Percentiles rank a stretch among this genome's conserved stretches.
phyloP scores from a whole-genome alignment of 2,329 filamentous ascomycete genomes.

The Diaporthe citri region DNA sequence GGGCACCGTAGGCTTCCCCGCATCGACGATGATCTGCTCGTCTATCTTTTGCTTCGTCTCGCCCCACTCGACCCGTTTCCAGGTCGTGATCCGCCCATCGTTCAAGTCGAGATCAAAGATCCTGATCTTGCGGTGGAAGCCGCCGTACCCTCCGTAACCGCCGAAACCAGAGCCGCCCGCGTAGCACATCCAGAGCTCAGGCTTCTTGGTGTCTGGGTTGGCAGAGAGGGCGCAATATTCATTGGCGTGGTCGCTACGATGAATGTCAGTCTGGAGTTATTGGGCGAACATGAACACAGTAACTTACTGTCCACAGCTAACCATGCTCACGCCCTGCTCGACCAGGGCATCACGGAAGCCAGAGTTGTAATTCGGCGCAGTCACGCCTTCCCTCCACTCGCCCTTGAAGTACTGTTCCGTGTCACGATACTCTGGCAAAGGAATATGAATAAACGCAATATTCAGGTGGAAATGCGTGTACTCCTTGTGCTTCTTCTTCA shows the following conservation, averaged over 20 bases:
- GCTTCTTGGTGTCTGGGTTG: conserved; percentile 64
- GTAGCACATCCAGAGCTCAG: conserved; percentile 97
- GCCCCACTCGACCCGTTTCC: conserved; percentile 86
- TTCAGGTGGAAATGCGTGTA: conserved; percentile 96
- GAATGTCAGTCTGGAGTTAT: conserved; percentile 41
- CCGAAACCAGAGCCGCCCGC: conserved; percentile 92
- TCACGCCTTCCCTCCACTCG: conserved; percentile 84
- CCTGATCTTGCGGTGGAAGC: conserved; percentile 84
- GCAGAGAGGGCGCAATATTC: conserved; percentile 88
- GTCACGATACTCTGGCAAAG: conserved; percentile 87
- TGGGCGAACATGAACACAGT: neutral
- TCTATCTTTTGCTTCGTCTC: conserved; percentile 66
- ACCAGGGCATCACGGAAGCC: conserved; percentile 93
- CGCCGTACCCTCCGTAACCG: conserved; percentile 92
- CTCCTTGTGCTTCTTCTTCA: conserved; percentile 83
- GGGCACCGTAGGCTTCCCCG: conserved; percentile 60
- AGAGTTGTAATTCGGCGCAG: conserved; percentile 89
- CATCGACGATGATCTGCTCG: conserved; percentile 76
- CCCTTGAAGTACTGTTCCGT: conserved; percentile 73
- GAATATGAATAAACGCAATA: conserved; percentile 97
- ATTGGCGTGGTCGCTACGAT: conserved; percentile 86
- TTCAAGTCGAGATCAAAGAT: conserved; percentile 96
- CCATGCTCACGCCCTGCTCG: conserved; percentile 85
- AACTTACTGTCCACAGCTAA: conserved; percentile 89
- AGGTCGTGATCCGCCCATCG: conserved; percentile 87